Evolutionary conservation across 257 asterid genomes (phyloP).

Genomic region (Penstemon newberryi): DNA sequence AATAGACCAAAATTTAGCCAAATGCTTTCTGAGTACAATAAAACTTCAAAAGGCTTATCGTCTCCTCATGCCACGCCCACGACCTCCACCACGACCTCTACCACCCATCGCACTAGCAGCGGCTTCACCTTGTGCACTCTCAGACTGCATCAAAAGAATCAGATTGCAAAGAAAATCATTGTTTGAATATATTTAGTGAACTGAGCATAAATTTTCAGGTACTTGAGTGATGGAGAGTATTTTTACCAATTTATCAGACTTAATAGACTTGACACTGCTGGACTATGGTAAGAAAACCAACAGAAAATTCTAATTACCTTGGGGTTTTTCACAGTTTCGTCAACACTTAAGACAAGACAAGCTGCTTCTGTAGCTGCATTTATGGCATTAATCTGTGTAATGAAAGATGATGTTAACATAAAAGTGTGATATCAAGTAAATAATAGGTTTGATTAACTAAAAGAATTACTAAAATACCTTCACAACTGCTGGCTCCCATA

Average conservation of each 20-base stretch:
- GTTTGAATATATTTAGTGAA: background rate
- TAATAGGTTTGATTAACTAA: background rate
- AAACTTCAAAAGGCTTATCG: constrained; percentile 37
- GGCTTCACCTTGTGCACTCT: constrained; percentile 99
- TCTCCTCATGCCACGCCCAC: constrained; percentile 95
- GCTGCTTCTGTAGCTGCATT: constrained; percentile 96
- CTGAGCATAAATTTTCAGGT: no score
- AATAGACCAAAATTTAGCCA: constrained; percentile 10
- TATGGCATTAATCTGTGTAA: constrained; percentile 73
- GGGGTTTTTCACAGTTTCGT: constrained; percentile 84
- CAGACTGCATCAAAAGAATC: constrained; percentile 53
- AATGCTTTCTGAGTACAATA: constrained; percentile 6
- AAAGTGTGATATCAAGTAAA: background rate
- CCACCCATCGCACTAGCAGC: constrained; percentile 85
- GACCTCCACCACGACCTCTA: constrained; percentile 65
- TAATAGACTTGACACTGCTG: background rate
- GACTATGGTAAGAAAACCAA: background rate
- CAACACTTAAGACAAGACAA: constrained; percentile 80
- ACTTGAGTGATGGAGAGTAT: background rate
- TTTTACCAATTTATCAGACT: background rate
- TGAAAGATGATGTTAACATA: background rate
- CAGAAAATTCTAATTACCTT: constrained; percentile 44
- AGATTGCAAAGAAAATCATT: background rate
- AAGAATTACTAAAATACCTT: constrained; percentile 45
- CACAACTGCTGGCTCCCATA: constrained; percentile 90